phyloP scores from a whole-genome alignment of 75 land plant genomes.

The Azolla pinnata region DNA sequence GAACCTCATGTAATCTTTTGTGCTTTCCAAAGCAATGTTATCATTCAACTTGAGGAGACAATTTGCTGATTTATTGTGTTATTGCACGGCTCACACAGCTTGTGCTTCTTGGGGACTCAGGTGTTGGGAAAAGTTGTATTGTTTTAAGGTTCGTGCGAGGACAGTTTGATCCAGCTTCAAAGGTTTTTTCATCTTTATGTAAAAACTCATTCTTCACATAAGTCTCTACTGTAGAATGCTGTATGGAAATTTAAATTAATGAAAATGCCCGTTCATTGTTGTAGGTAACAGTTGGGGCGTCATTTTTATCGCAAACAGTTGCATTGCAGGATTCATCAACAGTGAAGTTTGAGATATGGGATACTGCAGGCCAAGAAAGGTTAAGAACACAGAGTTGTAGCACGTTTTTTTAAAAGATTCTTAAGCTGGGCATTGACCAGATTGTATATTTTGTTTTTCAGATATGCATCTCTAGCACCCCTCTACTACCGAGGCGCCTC shows the following conservation, averaged over 20 bases:
- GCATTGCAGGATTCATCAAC: conserved; percentile 90
- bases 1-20: too few relatives aligned
- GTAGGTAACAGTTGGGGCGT: conserved; percentile 98
- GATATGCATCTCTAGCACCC: conserved; percentile 95
- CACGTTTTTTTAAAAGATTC: too few relatives aligned
- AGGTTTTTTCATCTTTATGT: conserved; percentile 56
- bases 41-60: too few relatives aligned
- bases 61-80: background rate
- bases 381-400: conserved; percentile 5
- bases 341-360: conserved; percentile 98
- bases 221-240: too few relatives aligned
- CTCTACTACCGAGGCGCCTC: conserved; percentile 92
- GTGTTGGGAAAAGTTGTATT: conserved; percentile 97
- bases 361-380: conserved; percentile 99
- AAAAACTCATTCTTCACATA: too few relatives aligned
- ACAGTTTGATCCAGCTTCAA: conserved; percentile 94
- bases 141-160: conserved; percentile 98
- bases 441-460: background rate
- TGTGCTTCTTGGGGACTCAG: conserved; percentile 90
- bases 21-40: too few relatives aligned
- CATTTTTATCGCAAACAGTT: conserved; percentile 91
- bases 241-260: too few relatives aligned
- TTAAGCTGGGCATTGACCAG: background rate
- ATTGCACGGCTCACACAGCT: conserved; percentile 25
- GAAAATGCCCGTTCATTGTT: too few relatives aligned